These are phyloP conservation scores for Aspergillus phoenicis DNA, from an alignment of 2,329 filamentous ascomycete species.

Conservation along the genomic window DNA sequence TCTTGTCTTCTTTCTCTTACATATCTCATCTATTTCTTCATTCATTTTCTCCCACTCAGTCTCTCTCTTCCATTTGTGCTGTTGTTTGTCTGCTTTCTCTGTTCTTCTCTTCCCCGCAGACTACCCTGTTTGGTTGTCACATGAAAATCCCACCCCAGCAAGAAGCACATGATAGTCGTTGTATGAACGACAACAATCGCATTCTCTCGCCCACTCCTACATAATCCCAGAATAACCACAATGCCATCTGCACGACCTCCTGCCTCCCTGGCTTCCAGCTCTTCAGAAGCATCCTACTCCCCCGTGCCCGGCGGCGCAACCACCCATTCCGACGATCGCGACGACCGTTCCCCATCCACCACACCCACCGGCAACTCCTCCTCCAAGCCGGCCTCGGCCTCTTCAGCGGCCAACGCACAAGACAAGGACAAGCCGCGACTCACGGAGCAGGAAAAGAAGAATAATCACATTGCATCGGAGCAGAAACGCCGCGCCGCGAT, in stretches of 20 bases:
- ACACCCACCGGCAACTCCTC: conserved; percentile 29
- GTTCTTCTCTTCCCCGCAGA: background rate
- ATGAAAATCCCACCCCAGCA: conserved; percentile 16
- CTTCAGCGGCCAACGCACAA: conserved; percentile 17
- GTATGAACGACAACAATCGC: conserved; percentile 10
- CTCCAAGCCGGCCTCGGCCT: conserved; percentile 26
- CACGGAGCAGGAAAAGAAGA: conserved; percentile 71
- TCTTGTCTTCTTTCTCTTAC: background rate
- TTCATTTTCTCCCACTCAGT: background rate
- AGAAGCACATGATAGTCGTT: conserved; percentile 2
- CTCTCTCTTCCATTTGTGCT: background rate
- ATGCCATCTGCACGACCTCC: conserved; percentile 32
- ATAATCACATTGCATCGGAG: conserved; percentile 70
- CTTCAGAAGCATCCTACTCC: conserved; percentile 28
- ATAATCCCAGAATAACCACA: conserved; percentile 11
- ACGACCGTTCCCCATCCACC: conserved; percentile 39
- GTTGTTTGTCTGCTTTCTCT: background rate
- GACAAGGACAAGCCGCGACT: conserved; percentile 63
- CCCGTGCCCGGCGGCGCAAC: conserved; percentile 22
- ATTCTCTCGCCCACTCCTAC: conserved; percentile 7
- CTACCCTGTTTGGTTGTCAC: conserved; percentile 14
- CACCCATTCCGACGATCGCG: conserved; percentile 33
- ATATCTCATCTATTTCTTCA: background rate
- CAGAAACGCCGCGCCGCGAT: conserved; percentile 72
- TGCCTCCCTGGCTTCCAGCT: conserved; percentile 27